Conservation (phyloP, 2,329 filamentous ascomycete genomes). For the Penicillium sp. region DNA sequence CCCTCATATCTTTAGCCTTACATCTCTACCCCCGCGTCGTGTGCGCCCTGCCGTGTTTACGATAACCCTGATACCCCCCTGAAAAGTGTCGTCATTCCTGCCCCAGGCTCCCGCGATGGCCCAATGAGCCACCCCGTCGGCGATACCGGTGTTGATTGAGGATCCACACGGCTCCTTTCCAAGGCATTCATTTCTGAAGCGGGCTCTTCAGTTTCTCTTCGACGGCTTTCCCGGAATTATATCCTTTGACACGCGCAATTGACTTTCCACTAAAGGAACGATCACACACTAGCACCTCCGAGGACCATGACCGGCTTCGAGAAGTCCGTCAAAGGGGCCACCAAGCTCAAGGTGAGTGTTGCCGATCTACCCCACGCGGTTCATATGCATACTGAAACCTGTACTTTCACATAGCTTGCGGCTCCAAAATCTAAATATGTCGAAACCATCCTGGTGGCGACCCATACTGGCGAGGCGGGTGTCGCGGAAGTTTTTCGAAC, state of each 20-base stretch:
- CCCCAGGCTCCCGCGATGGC: slow-evolving; percentile 27
- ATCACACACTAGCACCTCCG: not conserved
- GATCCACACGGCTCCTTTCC: slow-evolving; percentile 17
- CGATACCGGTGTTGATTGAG: slow-evolving; percentile 26
- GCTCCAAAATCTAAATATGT: slow-evolving; percentile 99
- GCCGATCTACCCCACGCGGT: not conserved
- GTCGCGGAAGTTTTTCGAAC: slow-evolving; percentile 95
- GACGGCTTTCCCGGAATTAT: not conserved
- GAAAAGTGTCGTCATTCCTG: slow-evolving; percentile 6
- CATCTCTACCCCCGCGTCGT: slow-evolving; percentile 1
- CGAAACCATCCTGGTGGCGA: slow-evolving; percentile 94
- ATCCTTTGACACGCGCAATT: not conserved
- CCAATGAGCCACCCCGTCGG: slow-evolving; percentile 29
- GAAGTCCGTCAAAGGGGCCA: slow-evolving; percentile 98
- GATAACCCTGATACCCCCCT: not conserved
- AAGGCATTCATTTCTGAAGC: slow-evolving; percentile 18
- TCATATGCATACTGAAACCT: slow-evolving; percentile 14
- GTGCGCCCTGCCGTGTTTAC: not conserved
- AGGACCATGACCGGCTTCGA: slow-evolving; percentile 66
- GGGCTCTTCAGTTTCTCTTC: slow-evolving; percentile 15
- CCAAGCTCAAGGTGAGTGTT: slow-evolving; percentile 82
- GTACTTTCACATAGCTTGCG: slow-evolving; percentile 64
- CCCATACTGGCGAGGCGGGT: slow-evolving; percentile 89
- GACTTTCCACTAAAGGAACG: not conserved
- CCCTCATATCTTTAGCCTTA: slow-evolving; percentile 16